Conservation (phyloP, 495 filamentous ascomycete species). For the Aspergillus conjunctus region DNA sequence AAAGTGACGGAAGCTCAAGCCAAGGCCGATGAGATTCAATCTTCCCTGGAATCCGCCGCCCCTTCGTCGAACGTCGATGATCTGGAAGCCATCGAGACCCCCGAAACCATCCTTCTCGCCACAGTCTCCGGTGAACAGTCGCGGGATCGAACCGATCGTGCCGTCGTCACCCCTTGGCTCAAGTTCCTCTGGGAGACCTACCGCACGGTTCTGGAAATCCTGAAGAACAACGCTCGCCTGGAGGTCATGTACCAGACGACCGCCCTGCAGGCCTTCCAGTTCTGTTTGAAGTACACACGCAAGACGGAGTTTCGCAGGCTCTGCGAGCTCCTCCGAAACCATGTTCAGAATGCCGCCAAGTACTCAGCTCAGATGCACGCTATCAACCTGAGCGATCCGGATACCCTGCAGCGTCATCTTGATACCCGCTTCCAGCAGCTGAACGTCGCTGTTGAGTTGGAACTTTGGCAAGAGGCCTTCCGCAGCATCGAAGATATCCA, state of each 20-base stretch:
- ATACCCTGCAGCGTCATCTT: conserved; percentile 93
- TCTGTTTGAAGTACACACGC: conserved; percentile 95
- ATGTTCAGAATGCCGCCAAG: conserved; percentile 98
- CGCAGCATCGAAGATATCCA: conserved; percentile 98
- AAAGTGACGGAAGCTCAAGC: conserved; percentile 96
- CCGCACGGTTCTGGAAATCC: conserved; percentile 94
- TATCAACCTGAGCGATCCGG: conserved; percentile 96
- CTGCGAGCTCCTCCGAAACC: conserved; percentile 96
- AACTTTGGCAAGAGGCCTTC: conserved; percentile 99
- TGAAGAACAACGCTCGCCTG: conserved; percentile 96
- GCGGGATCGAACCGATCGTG: conserved; percentile 92
- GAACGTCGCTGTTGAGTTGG: conserved; percentile 96
- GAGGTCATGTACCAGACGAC: conserved; percentile 99
- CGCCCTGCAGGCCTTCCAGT: conserved; percentile 96
- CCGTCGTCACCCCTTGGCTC: conserved; percentile 97
- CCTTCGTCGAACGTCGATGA: conserved; percentile 84
- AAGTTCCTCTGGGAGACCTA: conserved; percentile 99
- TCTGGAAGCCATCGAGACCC: conserved; percentile 94
- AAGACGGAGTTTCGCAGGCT: conserved; percentile 99
- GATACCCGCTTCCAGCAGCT: conserved; percentile 98
- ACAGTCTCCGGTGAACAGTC: conserved; percentile 98
- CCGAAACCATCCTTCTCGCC: conserved; percentile 95
- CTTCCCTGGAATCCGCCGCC: conserved; percentile 70
- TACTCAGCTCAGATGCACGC: conserved; percentile 99
- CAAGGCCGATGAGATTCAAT: conserved; percentile 93